Conservation (phyloP, 805 yeast species). For the Zygotorulaspora danielsina region DNA sequence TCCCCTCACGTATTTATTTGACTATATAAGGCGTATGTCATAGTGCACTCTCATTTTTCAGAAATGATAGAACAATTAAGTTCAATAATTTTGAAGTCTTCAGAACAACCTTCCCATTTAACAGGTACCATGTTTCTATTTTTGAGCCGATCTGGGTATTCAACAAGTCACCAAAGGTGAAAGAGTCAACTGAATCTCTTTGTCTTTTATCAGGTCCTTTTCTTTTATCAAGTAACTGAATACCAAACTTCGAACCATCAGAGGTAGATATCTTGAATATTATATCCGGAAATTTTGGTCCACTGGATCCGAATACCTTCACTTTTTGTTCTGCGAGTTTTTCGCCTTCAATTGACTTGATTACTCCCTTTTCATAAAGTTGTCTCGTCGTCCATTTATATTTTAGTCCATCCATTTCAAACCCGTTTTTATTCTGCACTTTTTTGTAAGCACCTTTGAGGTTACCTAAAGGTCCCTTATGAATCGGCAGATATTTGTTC, state of each 20-base stretch:
- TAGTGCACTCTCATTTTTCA: neutral
- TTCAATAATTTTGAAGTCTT: constrained; percentile 64
- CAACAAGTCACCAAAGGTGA: constrained; percentile 69
- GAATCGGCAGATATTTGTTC: constrained; percentile 28
- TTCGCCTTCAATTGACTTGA: constrained; percentile 56
- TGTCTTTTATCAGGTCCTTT: constrained; percentile 26
- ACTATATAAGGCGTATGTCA: no score
- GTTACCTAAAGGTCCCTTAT: constrained; percentile 33
- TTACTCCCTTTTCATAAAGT: constrained; percentile 65
- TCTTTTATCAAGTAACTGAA: constrained; percentile 46
- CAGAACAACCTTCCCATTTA: constrained; percentile 64
- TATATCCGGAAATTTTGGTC: constrained; percentile 58
- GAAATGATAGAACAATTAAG: constrained; percentile 68
- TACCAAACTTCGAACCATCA: constrained; percentile 62
- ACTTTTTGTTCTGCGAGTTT: constrained; percentile 38
- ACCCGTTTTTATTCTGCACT: constrained; percentile 32
- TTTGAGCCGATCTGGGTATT: constrained; percentile 68
- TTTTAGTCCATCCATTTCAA: constrained; percentile 44
- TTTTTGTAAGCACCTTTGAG: constrained; percentile 40
- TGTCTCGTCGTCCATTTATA: constrained; percentile 73
- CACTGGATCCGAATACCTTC: constrained; percentile 39
- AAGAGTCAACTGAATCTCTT: constrained; percentile 38
- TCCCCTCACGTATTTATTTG: no score
- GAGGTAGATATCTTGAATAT: constrained; percentile 72
- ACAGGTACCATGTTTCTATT: constrained; percentile 48